These are phyloP conservation scores for Eremothecium cymbalariae DNA, from an alignment of 1,139 yeast genomes.

Conservation along the genomic window DNA sequence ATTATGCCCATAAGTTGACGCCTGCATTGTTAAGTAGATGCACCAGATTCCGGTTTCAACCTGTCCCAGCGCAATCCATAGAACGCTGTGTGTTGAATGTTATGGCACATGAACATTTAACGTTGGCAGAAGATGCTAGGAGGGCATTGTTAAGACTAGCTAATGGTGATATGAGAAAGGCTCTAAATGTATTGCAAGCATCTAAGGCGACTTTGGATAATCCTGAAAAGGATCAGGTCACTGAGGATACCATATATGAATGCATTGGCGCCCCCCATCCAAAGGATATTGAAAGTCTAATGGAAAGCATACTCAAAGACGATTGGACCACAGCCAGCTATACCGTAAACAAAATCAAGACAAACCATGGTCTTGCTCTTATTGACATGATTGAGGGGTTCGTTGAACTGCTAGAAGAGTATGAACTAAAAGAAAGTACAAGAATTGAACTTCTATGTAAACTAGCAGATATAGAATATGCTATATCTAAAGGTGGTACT, in stretches of 20 bases:
- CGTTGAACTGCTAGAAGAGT: conserved; percentile 55
- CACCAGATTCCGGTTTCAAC: conserved; percentile 88
- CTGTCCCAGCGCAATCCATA: conserved; percentile 62
- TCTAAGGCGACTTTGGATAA: conserved; percentile 69
- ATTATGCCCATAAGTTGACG: conserved; percentile 89
- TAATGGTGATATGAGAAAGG: conserved; percentile 94
- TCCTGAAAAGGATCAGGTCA: conserved; percentile 41
- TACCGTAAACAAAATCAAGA: conserved; percentile 57
- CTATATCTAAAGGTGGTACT: conserved; percentile 86
- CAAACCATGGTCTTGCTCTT: conserved; percentile 75
- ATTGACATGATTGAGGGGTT: conserved; percentile 77
- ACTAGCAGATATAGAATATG: conserved; percentile 79
- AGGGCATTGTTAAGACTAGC: conserved; percentile 60
- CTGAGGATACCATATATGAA: conserved; percentile 73
- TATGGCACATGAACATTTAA: conserved; percentile 55
- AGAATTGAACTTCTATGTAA: conserved; percentile 59
- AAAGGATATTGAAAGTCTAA: conserved; percentile 62
- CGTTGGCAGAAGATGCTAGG: conserved; percentile 51
- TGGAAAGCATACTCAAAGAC: conserved; percentile 71
- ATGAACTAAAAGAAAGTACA: conserved; percentile 56
- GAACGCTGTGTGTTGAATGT: conserved; percentile 60
- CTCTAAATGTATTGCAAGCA: conserved; percentile 88
- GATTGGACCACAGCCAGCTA: conserved; percentile 78
- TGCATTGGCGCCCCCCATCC: conserved; percentile 97
- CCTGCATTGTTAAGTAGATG: conserved; percentile 94